Evolutionary conservation across 202 grass and related monocot species (phyloP).

Genomic region (Carex arenaria): DNA sequence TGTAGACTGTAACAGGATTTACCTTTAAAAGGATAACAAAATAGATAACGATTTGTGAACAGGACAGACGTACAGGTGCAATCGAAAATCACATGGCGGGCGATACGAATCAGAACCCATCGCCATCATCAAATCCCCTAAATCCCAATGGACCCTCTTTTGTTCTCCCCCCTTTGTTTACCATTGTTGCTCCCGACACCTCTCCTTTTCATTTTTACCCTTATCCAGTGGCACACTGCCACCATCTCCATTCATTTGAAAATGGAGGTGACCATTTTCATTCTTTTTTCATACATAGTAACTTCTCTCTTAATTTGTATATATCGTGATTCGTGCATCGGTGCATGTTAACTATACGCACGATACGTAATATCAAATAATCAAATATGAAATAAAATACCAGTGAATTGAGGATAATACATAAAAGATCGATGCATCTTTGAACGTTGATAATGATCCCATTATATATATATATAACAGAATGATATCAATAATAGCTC

Average conservation of each 20-base stretch:
- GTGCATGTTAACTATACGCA: no score
- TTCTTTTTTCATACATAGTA: no score
- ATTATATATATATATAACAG: no score
- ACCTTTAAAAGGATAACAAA: not conserved
- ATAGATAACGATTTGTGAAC: not conserved
- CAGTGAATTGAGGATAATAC: no score
- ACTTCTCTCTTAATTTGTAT: no score
- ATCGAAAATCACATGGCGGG: slow-evolving; percentile 11
- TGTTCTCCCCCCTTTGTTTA: not conserved
- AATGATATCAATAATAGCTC: not conserved
- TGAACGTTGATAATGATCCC: no score
- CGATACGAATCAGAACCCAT: slow-evolving; percentile 11
- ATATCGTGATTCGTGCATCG: no score
- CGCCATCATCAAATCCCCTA: slow-evolving; percentile 18
- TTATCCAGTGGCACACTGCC: not conserved
- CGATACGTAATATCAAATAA: no score
- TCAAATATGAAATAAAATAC: no score
- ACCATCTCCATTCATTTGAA: not conserved
- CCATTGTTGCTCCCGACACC: slow-evolving; percentile 1
- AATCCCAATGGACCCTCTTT: slow-evolving; percentile 5
- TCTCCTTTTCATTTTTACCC: not conserved
- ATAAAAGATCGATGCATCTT: no score
- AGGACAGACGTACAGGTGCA: not conserved
- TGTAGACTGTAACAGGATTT: not conserved
- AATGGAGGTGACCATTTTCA: not conserved